A percentile compares a stretch with the other conserved stretches of the same genome.
Evolutionary conservation across 2,329 filamentous ascomycete genomes (phyloP).

Genomic region (Diaporthe ampelina): DNA sequence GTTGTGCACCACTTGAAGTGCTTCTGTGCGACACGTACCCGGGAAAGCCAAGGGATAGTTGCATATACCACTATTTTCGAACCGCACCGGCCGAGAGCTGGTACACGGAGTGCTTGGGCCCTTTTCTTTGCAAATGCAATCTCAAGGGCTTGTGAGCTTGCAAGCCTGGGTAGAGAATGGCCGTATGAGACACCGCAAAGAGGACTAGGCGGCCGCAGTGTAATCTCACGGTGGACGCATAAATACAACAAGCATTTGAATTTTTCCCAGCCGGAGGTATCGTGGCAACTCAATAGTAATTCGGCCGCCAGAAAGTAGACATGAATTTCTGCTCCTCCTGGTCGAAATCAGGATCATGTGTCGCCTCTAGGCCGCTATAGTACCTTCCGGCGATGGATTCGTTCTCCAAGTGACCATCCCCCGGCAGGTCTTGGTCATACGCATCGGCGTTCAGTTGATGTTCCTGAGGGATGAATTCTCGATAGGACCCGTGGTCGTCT

Average conservation of each 20-base stretch:
- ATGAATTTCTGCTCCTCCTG: conserved; percentile 39
- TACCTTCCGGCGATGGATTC: background rate
- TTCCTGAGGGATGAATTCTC: background rate
- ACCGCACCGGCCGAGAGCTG: background rate
- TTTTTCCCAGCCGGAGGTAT: background rate
- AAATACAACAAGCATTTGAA: background rate
- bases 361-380: background rate
- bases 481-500: background rate
- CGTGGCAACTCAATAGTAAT: conserved; percentile 18
- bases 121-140: background rate
- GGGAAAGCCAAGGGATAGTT: background rate
- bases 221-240: background rate
- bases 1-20: background rate
- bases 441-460: background rate
- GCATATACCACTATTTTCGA: background rate
- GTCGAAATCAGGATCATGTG: background rate
- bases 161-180: background rate
- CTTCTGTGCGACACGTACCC: background rate
- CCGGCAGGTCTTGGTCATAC: background rate
- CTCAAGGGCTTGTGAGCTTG: background rate
- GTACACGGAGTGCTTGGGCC: too few species aligned
- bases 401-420: background rate
- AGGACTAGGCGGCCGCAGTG: background rate
- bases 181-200: too few species aligned
- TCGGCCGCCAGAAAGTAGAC: conserved; percentile 36